A percentile compares a stretch with the other conserved stretches of the same genome.
phyloP scores from a whole-genome alignment of 1,284 basidiomycete species.

The Ceratobasidium sp. region DNA sequence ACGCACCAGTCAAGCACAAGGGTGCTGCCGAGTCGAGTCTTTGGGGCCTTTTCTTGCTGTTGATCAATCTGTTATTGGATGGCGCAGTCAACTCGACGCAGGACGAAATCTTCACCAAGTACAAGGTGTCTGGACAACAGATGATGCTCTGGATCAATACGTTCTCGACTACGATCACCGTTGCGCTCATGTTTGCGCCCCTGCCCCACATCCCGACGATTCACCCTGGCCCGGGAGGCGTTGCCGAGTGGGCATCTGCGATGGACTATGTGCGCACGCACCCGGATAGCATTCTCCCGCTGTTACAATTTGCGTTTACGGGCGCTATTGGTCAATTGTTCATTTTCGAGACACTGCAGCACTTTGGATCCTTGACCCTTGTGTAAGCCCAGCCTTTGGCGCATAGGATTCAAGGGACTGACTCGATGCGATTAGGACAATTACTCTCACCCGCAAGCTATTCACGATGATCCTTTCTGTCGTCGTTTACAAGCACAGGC shows the following conservation, averaged over 20 bases:
- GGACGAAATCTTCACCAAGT: conserved; percentile 90
- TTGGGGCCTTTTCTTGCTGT: conserved; percentile 76
- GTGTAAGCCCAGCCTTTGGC: conserved; percentile 67
- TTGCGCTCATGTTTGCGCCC: conserved; percentile 73
- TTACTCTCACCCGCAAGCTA: conserved; percentile 96
- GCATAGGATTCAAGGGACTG: not conserved
- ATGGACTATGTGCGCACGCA: conserved; percentile 82
- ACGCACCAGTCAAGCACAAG: conserved; percentile 58
- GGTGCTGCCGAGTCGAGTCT: conserved; percentile 62
- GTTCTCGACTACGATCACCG: conserved; percentile 78
- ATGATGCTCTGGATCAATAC: conserved; percentile 99
- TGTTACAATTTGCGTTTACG: conserved; percentile 87
- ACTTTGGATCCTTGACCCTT: conserved; percentile 94
- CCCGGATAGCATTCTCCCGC: conserved; percentile 79
- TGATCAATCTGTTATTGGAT: conserved; percentile 90
- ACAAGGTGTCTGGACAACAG: conserved; percentile 89
- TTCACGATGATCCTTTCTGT: conserved; percentile 99
- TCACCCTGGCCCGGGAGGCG: conserved; percentile 66
- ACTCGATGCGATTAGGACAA: conserved; percentile 69
- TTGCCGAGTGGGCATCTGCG: conserved; percentile 75
- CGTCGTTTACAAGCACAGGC: conserved; percentile 88
- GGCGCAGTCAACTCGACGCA: conserved; percentile 98
- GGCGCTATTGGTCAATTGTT: conserved; percentile 96
- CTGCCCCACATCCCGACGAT: conserved; percentile 80
- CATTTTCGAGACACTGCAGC: conserved; percentile 97